These are phyloP conservation scores for Craspedostauros australis DNA, from an alignment of 108 stramenopile genomes.

Conservation along the genomic window DNA sequence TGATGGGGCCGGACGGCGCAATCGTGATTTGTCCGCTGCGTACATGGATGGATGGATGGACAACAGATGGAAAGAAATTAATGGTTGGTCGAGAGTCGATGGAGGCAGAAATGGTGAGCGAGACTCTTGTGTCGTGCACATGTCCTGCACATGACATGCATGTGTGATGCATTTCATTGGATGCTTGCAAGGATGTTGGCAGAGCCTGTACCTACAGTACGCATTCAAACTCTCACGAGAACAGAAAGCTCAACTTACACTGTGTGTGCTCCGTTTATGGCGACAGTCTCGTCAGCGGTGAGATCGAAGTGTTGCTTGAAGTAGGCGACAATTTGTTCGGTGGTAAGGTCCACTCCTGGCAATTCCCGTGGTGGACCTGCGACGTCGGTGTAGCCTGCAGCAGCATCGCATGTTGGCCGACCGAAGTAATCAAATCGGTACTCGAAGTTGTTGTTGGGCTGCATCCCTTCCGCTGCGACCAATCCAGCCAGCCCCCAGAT, in stretches of 20 bases:
- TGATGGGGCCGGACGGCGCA: too few relatives aligned
- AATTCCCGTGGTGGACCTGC: slow-evolving; percentile 22
- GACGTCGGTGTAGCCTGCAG: slow-evolving; percentile 14
- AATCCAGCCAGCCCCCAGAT: slow-evolving; percentile 48
- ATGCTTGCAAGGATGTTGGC: too few relatives aligned
- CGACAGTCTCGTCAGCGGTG: slow-evolving; percentile 30
- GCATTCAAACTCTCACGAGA: too few relatives aligned
- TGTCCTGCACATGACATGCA: too few relatives aligned
- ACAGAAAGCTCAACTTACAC: too few relatives aligned
- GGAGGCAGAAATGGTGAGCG: too few relatives aligned
- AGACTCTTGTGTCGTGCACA: too few relatives aligned
- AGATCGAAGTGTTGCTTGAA: slow-evolving; percentile 41
- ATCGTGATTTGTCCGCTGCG: too few relatives aligned
- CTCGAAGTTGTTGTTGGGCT: slow-evolving; percentile 12
- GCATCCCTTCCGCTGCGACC: slow-evolving; percentile 31
- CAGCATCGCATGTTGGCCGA: slow-evolving; percentile 2
- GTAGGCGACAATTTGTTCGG: slow-evolving; percentile 24
- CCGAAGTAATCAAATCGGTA: slow-evolving; percentile 15
- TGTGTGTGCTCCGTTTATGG: slow-evolving; percentile 56
- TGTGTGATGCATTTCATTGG: too few relatives aligned
- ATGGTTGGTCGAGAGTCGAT: too few relatives aligned
- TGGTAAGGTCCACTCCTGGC: slow-evolving; percentile 8
- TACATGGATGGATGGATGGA: too few relatives aligned
- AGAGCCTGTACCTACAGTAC: slow-evolving; percentile 35
- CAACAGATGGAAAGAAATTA: too few relatives aligned